Conservation (phyloP, 2,329 filamentous ascomycete species). For the Plectosphaerella cucumerina region DNA sequence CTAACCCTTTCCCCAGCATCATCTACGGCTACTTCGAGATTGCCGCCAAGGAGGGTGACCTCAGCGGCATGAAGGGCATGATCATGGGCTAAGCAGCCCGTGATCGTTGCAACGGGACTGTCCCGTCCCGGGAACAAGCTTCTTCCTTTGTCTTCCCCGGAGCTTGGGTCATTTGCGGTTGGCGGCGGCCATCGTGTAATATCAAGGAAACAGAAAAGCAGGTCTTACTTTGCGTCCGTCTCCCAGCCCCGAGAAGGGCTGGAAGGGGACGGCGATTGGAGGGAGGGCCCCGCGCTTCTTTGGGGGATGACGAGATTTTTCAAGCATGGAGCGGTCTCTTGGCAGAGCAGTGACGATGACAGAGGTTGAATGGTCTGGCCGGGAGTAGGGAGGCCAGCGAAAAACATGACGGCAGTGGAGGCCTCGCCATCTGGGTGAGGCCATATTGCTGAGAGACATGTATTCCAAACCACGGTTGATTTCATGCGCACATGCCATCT, state of each 20-base stretch:
- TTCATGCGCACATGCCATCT: no score
- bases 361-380: no score
- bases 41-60: slow-evolving; percentile 95
- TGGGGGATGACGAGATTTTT: no score
- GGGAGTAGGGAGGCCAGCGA: no score
- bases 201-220: slow-evolving; percentile 5
- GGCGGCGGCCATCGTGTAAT: slow-evolving; percentile 2
- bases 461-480: no score
- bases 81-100: slow-evolving; percentile 56
- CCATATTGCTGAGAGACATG: no score
- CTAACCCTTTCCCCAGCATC: slow-evolving; percentile 61
- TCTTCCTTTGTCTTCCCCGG: slow-evolving; percentile 3
- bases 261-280: background rate
- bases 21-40: slow-evolving; percentile 99
- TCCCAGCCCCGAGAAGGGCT: background rate
- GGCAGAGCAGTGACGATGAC: no score
- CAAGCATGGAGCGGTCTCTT: no score
- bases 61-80: slow-evolving; percentile 75
- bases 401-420: no score
- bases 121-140: slow-evolving; percentile 2
- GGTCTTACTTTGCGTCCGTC: background rate
- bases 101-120: background rate
- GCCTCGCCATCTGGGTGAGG: no score
- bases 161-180: slow-evolving; percentile 1
- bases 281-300: no score